Evolutionary conservation across 2,329 filamentous ascomycete species (phyloP).

Genomic region (Cladorrhinum sp.): DNA sequence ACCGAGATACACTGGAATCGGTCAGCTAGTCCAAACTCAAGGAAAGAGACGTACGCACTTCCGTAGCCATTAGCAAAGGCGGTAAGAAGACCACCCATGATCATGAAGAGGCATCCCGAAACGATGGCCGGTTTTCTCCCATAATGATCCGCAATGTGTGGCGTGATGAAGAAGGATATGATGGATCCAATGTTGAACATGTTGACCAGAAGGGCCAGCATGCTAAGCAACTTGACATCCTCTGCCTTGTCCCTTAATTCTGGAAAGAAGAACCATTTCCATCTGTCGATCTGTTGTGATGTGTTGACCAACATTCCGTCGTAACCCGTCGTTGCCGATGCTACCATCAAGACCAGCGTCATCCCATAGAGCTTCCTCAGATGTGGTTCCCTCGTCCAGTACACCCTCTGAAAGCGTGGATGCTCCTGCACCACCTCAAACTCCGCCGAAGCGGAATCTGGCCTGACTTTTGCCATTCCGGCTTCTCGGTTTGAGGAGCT

Average conservation of each 20-base stretch:
- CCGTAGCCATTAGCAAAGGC: slow-evolving; percentile 43
- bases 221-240: slow-evolving; percentile 32
- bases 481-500: not conserved
- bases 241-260: slow-evolving; percentile 32
- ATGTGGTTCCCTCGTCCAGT: slow-evolving; percentile 56
- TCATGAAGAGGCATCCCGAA: slow-evolving; percentile 45
- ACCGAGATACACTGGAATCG: slow-evolving; percentile 50
- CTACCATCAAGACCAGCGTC: slow-evolving; percentile 53
- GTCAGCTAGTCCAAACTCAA: slow-evolving; percentile 10
- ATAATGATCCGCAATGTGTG: slow-evolving; percentile 43
- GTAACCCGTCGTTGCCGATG: slow-evolving; percentile 60
- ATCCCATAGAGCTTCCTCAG: slow-evolving; percentile 55
- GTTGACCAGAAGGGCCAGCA: slow-evolving; percentile 49
- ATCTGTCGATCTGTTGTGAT: slow-evolving; percentile 54
- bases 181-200: slow-evolving; percentile 53
- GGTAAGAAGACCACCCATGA: slow-evolving; percentile 41
- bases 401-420: slow-evolving; percentile 53
- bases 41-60: slow-evolving; percentile 34
- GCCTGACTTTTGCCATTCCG: slow-evolving; percentile 14
- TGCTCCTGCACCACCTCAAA: slow-evolving; percentile 41
- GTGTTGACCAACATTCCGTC: slow-evolving; percentile 61
- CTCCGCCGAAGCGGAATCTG: slow-evolving; percentile 21
- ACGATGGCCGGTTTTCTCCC: slow-evolving; percentile 45
- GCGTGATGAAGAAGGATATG: slow-evolving; percentile 45
- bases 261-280: slow-evolving; percentile 50